These are phyloP conservation scores for Schwanniomyces vanrijiae DNA, from an alignment of 805 yeast genomes.

Conservation along the genomic window DNA sequence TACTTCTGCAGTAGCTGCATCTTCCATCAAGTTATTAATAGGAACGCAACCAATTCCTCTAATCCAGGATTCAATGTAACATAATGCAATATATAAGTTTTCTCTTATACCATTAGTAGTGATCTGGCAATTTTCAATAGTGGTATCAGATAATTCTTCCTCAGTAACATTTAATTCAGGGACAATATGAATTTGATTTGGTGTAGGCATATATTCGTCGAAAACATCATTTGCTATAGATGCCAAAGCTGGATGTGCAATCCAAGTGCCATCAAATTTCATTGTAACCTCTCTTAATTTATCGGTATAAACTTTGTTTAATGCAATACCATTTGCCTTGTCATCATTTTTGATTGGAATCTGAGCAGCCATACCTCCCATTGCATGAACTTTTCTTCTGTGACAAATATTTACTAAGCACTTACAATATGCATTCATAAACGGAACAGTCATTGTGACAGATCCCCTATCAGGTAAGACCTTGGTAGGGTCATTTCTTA, in stretches of 20 bases:
- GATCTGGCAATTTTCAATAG: conserved; percentile 12
- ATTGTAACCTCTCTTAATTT: conserved; percentile 21
- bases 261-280: conserved; percentile 24
- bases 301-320: conserved; percentile 17
- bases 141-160: conserved; percentile 14
- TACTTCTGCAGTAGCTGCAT: conserved; percentile 24
- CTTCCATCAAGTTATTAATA: conserved; percentile 22
- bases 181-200: conserved; percentile 18
- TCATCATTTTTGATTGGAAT: conserved; percentile 20
- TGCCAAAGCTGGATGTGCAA: conserved; percentile 21
- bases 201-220: conserved; percentile 20
- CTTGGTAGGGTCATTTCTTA: conserved; percentile 16
- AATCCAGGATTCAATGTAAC: conserved; percentile 21
- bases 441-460: conserved; percentile 20
- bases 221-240: conserved; percentile 18
- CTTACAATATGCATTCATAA: conserved; percentile 19
- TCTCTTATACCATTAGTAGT: conserved; percentile 17
- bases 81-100: conserved; percentile 19
- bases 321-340: conserved; percentile 15
- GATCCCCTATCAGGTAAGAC: conserved; percentile 18
- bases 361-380: conserved; percentile 27
- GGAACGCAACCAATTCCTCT: conserved; percentile 22
- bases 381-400: conserved; percentile 22
- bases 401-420: conserved; percentile 18
- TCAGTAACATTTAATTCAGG: conserved; percentile 13